Base-by-base conservation (phyloP, 805 yeast genomes). In the Ogataea nonfermentans region DNA sequence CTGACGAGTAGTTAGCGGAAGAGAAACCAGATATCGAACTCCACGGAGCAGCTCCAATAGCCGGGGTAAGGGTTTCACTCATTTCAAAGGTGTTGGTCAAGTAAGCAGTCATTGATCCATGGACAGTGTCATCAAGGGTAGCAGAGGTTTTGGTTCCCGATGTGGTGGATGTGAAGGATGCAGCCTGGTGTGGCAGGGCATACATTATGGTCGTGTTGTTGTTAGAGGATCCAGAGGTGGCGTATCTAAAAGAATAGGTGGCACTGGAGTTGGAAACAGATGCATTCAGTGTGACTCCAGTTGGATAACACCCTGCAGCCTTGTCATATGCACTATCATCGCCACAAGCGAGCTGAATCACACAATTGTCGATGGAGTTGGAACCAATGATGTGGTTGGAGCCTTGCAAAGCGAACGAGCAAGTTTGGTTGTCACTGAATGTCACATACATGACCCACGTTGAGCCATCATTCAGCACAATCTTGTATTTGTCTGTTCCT, bases 381-480 rank as follows among this genome's bases (percentile, higher is more conserved):
- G 68, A 59, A 11, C 76, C 79, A 13, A 63, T 63, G 44, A 79
- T 61, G 31, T 67, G 46, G 41, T 54, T 42, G 13, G 56, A 29
- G 36, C 58, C 51, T 17, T 46, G 40, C 25, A 52, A 44, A 4
- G 53, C 52, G 37, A 60, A 53, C 24, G 46, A 45, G 34, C 66
- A 51, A 24, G 62, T 53, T 42, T 66, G 69, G 12, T 65, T 62
- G 31, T 58, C 43, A 35, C 79, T 77, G 23, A 71, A 52, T 2
- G 73, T 68, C 9, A 78, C 78, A 48, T 82, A 84, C 46, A 84
- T 66, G 17, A 76, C 66, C 90, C 93, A 85, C 13, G 62, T 66
- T 12, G 71, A 68, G 24, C 70, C 75, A 56, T 78, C 76, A 46
- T 70, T 67, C 44, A 84, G 66, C 7, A 60, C 59, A 14, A 76